These are phyloP conservation scores for Aspergillus brunneoviolaceus DNA, from an alignment of 2,329 filamentous ascomycete genomes.

Conservation along the genomic window DNA sequence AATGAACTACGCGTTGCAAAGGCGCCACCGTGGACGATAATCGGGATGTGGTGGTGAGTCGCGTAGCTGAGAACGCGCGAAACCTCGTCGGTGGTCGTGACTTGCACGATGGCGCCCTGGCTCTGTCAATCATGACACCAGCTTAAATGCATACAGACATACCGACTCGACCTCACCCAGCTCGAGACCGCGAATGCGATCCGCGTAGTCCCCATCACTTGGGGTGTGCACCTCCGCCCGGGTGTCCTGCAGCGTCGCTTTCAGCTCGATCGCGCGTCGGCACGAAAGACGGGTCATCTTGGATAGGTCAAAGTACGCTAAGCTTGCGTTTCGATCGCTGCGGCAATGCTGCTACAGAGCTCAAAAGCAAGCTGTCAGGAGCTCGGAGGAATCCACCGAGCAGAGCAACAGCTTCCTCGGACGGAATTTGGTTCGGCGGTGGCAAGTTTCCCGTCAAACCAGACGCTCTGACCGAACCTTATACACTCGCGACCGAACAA, in stretches of 20 bases:
- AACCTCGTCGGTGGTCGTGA: slow-evolving; percentile 10
- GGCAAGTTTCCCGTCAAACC: not conserved
- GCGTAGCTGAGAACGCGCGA: slow-evolving; percentile 35
- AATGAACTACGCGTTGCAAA: slow-evolving; percentile 56
- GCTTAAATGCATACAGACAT: not conserved
- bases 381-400: no score
- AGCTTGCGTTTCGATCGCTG: not conserved
- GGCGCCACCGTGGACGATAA: slow-evolving; percentile 57
- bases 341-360: no score
- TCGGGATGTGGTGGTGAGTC: slow-evolving; percentile 45
- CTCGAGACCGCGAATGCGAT: slow-evolving; percentile 14
- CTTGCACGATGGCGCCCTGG: slow-evolving; percentile 18
- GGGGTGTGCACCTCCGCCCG: slow-evolving; percentile 12
- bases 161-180: slow-evolving; percentile 14
- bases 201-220: slow-evolving; percentile 8
- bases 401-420: not conserved
- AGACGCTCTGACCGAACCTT: not conserved
- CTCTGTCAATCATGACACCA: not conserved
- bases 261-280: slow-evolving; percentile 8
- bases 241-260: slow-evolving; percentile 11
- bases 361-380: no score
- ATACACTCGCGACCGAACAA: no score
- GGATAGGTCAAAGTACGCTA: no score
- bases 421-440: not conserved
- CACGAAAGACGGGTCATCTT: slow-evolving; percentile 13